Conservation (phyloP, 2,329 filamentous ascomycete species). For the Triangularia setosa region DNA sequence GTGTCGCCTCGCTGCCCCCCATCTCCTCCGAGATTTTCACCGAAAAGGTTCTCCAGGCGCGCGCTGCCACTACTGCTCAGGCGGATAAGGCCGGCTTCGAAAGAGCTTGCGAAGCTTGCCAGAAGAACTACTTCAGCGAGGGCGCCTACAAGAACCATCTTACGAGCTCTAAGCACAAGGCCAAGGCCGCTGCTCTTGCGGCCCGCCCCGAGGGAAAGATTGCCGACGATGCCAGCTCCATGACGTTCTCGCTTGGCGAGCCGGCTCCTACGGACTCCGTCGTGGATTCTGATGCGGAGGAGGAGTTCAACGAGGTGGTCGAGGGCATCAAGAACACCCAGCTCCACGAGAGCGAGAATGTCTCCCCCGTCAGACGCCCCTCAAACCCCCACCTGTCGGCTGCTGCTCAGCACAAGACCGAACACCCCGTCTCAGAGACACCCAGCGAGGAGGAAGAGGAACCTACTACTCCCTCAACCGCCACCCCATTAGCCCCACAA, state of each 20-base stretch:
- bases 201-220: constrained; percentile 32
- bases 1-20: constrained; percentile 83
- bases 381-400: constrained; percentile 47
- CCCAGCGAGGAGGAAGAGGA: constrained; percentile 34
- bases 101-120: constrained; percentile 74
- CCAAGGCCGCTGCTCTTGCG: constrained; percentile 53
- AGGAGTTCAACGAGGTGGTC: constrained; percentile 73
- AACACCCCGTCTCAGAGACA: constrained; percentile 40
- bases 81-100: constrained; percentile 88
- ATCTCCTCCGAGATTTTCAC: constrained; percentile 90
- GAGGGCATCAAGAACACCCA: constrained; percentile 69
- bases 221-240: constrained; percentile 71
- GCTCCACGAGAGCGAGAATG: constrained; percentile 33
- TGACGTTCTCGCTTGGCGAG: constrained; percentile 87
- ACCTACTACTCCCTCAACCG: constrained; percentile 21
- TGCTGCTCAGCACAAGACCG: constrained; percentile 41
- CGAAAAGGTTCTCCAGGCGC: constrained; percentile 90
- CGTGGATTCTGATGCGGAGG: constrained; percentile 65
- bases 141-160: constrained; percentile 94
- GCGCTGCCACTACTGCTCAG: constrained; percentile 77
- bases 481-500: constrained; percentile 27
- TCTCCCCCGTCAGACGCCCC: constrained; percentile 52
- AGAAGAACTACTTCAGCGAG: constrained; percentile 93
- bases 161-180: constrained; percentile 83
- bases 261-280: constrained; percentile 52